Percentiles rank a stretch among this genome's conserved stretches.
These are phyloP conservation scores for Dactylella cylindrospora DNA, from an alignment of 2,329 filamentous ascomycete species.

Conservation along the genomic window DNA sequence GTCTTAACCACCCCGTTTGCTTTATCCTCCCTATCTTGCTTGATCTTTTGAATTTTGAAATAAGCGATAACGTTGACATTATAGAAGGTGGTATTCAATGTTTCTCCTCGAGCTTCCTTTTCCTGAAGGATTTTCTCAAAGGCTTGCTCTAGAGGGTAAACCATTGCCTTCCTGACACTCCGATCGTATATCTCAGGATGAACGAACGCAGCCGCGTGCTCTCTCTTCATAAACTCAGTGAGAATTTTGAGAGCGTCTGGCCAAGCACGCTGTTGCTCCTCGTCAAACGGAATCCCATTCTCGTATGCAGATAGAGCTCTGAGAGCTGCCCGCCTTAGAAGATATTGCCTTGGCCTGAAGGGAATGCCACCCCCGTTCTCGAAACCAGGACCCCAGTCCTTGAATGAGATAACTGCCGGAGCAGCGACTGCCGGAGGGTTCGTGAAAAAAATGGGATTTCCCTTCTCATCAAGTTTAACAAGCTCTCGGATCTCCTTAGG, in stretches of 20 bases:
- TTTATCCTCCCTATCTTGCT: neutral
- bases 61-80: neutral
- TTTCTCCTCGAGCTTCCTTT: slow-evolving; percentile 4
- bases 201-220: slow-evolving; percentile 15
- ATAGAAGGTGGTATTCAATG: neutral
- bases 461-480: slow-evolving; percentile 6
- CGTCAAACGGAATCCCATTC: slow-evolving; percentile 17
- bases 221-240: slow-evolving; percentile 13
- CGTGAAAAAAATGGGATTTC: slow-evolving; percentile 18
- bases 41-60: neutral
- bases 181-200: slow-evolving; percentile 16
- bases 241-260: slow-evolving; percentile 6
- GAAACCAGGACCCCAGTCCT: slow-evolving; percentile 8
- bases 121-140: neutral
- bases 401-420: slow-evolving; percentile 1
- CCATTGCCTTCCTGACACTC: slow-evolving; percentile 9
- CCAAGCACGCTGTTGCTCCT: slow-evolving; percentile 22
- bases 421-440: slow-evolving; percentile 7
- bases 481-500: neutral
- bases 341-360: neutral
- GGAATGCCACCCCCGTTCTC: neutral
- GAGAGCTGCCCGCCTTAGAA: neutral
- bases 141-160: slow-evolving; percentile 24
- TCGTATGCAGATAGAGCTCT: slow-evolving; percentile 1
- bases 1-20: neutral